These are phyloP conservation scores for Aspergillus ochraceoroseus DNA, from an alignment of 2,329 filamentous ascomycete species.

Conservation along the genomic window DNA sequence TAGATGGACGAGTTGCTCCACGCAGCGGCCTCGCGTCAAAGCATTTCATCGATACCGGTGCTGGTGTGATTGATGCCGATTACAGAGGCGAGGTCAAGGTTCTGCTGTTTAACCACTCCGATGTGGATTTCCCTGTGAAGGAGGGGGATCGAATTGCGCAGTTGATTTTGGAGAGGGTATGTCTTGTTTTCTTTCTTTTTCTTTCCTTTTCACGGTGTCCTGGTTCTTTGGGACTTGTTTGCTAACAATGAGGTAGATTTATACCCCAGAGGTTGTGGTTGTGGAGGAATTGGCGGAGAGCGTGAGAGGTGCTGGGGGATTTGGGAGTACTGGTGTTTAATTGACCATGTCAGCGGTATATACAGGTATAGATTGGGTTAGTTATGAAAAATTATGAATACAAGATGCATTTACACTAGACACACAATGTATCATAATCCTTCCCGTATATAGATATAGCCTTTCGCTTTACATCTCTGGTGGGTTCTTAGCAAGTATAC, in stretches of 20 bases:
- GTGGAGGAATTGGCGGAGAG: slow-evolving; percentile 85
- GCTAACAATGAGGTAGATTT: slow-evolving; percentile 55
- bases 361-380: slow-evolving; percentile 1
- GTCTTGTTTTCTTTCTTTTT: background rate
- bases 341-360: background rate
- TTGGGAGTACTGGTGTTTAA: slow-evolving; percentile 71
- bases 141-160: slow-evolving; percentile 90
- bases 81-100: slow-evolving; percentile 94
- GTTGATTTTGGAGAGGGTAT: slow-evolving; percentile 77
- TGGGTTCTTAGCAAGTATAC: no score
- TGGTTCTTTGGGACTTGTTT: background rate
- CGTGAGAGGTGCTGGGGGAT: slow-evolving; percentile 82
- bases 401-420: no score
- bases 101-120: slow-evolving; percentile 86
- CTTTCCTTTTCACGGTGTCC: background rate
- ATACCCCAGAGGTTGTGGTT: slow-evolving; percentile 85
- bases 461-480: no score
- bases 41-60: slow-evolving; percentile 92
- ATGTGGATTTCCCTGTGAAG: slow-evolving; percentile 73
- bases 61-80: slow-evolving; percentile 95
- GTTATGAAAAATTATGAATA: no score
- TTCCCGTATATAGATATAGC: no score
- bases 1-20: slow-evolving; percentile 84
- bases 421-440: no score
- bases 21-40: slow-evolving; percentile 88